A percentile compares a stretch with the other conserved stretches of the same genome.
phyloP scores from a whole-genome alignment of 148 eudicot genomes.

The Chenopodium formosanum region DNA sequence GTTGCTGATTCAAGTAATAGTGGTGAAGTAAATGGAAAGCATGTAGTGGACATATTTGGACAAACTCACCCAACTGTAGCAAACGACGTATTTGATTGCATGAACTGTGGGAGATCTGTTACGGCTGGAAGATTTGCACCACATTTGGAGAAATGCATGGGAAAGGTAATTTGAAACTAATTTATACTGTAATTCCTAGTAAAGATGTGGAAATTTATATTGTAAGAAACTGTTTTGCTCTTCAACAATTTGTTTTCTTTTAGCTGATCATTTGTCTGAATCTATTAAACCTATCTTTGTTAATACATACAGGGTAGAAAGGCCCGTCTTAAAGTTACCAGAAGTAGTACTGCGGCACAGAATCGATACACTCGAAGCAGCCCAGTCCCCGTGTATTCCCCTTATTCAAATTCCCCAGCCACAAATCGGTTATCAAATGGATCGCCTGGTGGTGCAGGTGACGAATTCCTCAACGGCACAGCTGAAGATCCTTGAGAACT shows the following conservation, averaged over 20 bases:
- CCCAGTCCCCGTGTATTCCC: conserved; percentile 44
- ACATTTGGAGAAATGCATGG: conserved; percentile 99
- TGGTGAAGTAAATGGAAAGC: conserved; percentile 70
- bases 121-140: conserved; percentile 96
- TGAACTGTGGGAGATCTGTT: conserved; percentile 89
- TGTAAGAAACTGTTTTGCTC: background rate
- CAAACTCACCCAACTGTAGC: conserved; percentile 95
- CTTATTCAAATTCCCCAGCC: conserved; percentile 49
- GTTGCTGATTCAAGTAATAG: conserved; percentile 73
- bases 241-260: background rate
- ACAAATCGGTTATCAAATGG: conserved; percentile 57
- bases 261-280: background rate
- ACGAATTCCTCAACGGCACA: conserved; percentile 50
- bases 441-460: conserved; percentile 55
- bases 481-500: conserved; percentile 29
- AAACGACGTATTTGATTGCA: conserved; percentile 78
- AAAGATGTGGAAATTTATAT: background rate
- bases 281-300: background rate
- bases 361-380: conserved; percentile 59
- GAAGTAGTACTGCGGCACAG: conserved; percentile 82
- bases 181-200: background rate
- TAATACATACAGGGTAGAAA: conserved; percentile 72
- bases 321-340: conserved; percentile 83
- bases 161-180: conserved; percentile 56
- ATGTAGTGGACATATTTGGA: conserved; percentile 88